Conservation (phyloP, 495 filamentous ascomycete genomes). For the Terfezia boudieri region DNA sequence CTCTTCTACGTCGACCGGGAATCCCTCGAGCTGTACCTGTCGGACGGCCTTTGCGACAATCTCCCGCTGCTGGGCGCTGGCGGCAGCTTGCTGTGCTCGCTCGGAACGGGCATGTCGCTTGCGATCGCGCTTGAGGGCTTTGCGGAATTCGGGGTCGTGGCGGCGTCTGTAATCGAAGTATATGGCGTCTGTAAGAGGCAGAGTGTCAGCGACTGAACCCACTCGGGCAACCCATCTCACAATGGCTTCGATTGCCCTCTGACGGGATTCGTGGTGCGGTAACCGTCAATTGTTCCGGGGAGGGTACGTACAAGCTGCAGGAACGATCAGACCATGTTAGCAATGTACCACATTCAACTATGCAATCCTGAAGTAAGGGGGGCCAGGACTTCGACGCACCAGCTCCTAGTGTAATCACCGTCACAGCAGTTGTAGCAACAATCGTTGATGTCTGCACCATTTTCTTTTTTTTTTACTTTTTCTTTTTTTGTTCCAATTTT, state of each 20-base stretch:
- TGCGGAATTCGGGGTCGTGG: slow-evolving; percentile 67
- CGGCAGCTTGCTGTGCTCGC: slow-evolving; percentile 52
- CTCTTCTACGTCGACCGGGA: slow-evolving; percentile 75
- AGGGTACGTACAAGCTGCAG: no score
- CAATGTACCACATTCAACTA: no score
- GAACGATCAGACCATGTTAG: no score
- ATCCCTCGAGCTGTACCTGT: slow-evolving; percentile 67
- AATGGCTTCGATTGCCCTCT: no score
- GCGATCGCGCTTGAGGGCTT: slow-evolving; percentile 59
- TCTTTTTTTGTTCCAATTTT: no score
- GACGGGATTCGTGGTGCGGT: no score
- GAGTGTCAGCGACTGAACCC: no score
- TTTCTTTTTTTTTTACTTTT: no score
- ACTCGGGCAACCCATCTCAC: no score
- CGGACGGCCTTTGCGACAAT: slow-evolving; percentile 47
- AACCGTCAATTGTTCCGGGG: no score
- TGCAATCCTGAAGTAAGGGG: neutral
- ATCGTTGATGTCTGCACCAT: slow-evolving; percentile 39
- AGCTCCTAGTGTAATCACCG: slow-evolving; percentile 11
- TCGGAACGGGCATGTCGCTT: slow-evolving; percentile 48
- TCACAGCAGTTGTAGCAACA: slow-evolving; percentile 18
- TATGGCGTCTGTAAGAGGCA: slow-evolving; percentile 33
- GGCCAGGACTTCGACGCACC: slow-evolving; percentile 6
- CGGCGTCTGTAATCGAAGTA: slow-evolving; percentile 94
- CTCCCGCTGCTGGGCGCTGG: slow-evolving; percentile 45